These are phyloP conservation scores for Westerdykella sp. DNA, from an alignment of 2,329 filamentous ascomycete species.

Conservation along the genomic window DNA sequence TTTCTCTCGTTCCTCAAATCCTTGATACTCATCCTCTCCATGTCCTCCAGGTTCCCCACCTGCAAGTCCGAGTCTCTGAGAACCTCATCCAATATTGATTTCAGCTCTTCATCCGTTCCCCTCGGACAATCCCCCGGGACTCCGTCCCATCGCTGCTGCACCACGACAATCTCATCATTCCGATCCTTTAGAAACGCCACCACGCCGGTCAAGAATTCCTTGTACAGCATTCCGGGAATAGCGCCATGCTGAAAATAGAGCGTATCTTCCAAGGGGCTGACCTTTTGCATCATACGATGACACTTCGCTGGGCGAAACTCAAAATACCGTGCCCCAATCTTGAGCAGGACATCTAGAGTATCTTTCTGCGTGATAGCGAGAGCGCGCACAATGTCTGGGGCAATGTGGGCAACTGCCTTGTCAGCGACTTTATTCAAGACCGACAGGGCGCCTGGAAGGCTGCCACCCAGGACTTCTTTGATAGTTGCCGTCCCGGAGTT, in stretches of 20 bases:
- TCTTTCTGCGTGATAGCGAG: conserved; percentile 50
- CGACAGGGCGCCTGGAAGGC: conserved; percentile 17
- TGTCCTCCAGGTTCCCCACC: conserved; percentile 22
- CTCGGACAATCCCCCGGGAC: conserved; percentile 44
- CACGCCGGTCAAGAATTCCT: conserved; percentile 38
- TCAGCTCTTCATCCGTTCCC: conserved; percentile 40
- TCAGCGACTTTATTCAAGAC: conserved; percentile 27
- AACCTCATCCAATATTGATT: conserved; percentile 34
- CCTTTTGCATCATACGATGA: conserved; percentile 37
- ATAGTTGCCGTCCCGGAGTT: conserved; percentile 30
- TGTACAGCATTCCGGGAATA: conserved; percentile 48
- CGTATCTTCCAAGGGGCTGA: conserved; percentile 39
- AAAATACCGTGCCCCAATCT: conserved; percentile 47
- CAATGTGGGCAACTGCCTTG: conserved; percentile 23
- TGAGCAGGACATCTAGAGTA: conserved; percentile 39
- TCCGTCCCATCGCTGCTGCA: conserved; percentile 49
- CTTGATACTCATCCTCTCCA: conserved; percentile 19
- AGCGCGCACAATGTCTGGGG: conserved; percentile 42
- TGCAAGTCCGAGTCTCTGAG: conserved; percentile 10
- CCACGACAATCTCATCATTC: conserved; percentile 43
- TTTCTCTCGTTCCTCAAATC: conserved; percentile 21
- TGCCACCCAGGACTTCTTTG: conserved; percentile 25
- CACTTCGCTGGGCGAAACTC: conserved; percentile 48
- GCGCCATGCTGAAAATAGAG: conserved; percentile 49
- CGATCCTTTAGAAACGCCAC: conserved; percentile 40